These are phyloP conservation scores for Cladosporium sp. DNA, from an alignment of 2,329 filamentous ascomycete species.

Conservation along the genomic window DNA sequence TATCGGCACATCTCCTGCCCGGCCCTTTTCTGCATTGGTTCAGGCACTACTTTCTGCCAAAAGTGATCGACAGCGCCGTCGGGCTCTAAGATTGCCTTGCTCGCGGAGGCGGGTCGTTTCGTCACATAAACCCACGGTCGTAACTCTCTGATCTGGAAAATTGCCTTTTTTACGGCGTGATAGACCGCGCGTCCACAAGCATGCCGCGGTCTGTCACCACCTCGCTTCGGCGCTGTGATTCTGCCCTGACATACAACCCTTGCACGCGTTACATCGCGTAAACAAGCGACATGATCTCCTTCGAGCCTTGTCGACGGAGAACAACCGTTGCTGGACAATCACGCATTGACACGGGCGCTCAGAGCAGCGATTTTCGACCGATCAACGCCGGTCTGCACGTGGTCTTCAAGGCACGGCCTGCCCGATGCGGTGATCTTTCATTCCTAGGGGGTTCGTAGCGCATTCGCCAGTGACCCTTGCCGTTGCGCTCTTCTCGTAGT, in stretches of 20 bases:
- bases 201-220: not conserved
- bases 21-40: not conserved
- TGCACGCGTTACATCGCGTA: too few relatives aligned
- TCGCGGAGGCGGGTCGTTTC: constrained; percentile 9
- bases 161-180: not conserved
- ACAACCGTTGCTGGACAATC: too few relatives aligned
- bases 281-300: too few relatives aligned
- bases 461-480: too few relatives aligned
- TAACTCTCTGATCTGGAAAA: not conserved
- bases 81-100: constrained; percentile 3
- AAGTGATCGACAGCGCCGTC: constrained; percentile 8
- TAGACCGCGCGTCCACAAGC: constrained; percentile 5
- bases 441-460: too few relatives aligned
- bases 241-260: not conserved
- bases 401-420: too few relatives aligned
- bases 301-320: too few relatives aligned
- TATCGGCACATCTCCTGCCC: not conserved
- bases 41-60: not conserved
- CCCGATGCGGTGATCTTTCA: too few relatives aligned
- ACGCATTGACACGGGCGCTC: too few relatives aligned
- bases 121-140: not conserved
- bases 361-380: too few relatives aligned
- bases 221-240: not conserved
- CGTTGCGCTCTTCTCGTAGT: too few relatives aligned
- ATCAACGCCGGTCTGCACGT: too few relatives aligned